Conservation (phyloP, 1,284 basidiomycete genomes). For the Mycosarcoma maydis region DNA sequence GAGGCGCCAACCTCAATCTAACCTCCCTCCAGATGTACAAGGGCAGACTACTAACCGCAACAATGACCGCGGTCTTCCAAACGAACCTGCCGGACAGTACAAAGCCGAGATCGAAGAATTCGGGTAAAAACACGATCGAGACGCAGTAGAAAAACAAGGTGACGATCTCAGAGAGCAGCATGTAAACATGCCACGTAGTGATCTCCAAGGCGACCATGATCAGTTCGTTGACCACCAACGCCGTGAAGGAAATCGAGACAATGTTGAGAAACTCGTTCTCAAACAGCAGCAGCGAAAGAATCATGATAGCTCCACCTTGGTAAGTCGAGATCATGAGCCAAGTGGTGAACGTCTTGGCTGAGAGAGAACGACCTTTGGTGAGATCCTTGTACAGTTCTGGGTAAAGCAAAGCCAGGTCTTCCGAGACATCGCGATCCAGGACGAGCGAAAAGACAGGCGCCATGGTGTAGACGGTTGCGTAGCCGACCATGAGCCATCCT, state of each 20-base stretch:
- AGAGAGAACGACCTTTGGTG: slow-evolving; percentile 76
- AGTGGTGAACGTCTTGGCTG: slow-evolving; percentile 96
- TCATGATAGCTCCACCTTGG: slow-evolving; percentile 99
- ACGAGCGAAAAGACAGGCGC: slow-evolving; percentile 97
- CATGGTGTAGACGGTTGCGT: slow-evolving; percentile 98
- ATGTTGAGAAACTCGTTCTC: slow-evolving; percentile 98
- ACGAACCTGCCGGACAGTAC: slow-evolving; percentile 86
- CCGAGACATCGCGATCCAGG: slow-evolving; percentile 92
- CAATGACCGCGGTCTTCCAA: slow-evolving; percentile 90
- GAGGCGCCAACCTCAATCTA: slow-evolving; percentile 85
- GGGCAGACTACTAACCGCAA: slow-evolving; percentile 87
- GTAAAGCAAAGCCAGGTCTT: slow-evolving; percentile 92
- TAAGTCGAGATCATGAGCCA: slow-evolving; percentile 98
- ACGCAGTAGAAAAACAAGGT: slow-evolving; percentile 89
- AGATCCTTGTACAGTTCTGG: slow-evolving; percentile 98
- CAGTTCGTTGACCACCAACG: slow-evolving; percentile 93
- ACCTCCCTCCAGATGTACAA: slow-evolving; percentile 90
- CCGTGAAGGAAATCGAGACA: slow-evolving; percentile 96
- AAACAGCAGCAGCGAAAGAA: slow-evolving; percentile 92
- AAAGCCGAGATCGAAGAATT: slow-evolving; percentile 95
- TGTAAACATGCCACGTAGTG: slow-evolving; percentile 97
- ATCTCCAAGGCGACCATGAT: slow-evolving; percentile 99
- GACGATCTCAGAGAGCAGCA: slow-evolving; percentile 90
- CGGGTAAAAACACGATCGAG: slow-evolving; percentile 91
- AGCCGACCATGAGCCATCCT: slow-evolving; percentile 97